Evolutionary conservation across 1,139 yeast genomes (phyloP).

Genomic region (Taphrina betulina): DNA sequence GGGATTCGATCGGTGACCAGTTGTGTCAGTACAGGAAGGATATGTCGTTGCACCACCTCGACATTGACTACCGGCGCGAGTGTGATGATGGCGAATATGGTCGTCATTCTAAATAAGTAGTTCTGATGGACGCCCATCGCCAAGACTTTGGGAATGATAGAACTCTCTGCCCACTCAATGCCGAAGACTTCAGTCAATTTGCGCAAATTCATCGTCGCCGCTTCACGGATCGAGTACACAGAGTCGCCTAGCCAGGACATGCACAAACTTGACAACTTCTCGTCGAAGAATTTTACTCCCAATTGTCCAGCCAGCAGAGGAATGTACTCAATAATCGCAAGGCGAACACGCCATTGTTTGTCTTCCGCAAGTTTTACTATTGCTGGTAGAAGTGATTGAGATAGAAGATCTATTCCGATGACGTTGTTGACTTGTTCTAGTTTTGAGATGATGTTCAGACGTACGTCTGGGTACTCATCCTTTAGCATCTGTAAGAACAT

Average conservation of each 20-base stretch:
- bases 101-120: constrained; percentile 87
- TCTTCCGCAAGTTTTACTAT: constrained; percentile 95
- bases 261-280: constrained; percentile 84
- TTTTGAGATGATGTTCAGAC: constrained; percentile 89
- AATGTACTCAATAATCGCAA: constrained; percentile 94
- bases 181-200: constrained; percentile 86
- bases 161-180: constrained; percentile 85
- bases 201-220: constrained; percentile 82
- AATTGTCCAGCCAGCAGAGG: constrained; percentile 95
- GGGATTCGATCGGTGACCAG: constrained; percentile 81
- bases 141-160: constrained; percentile 72
- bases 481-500: constrained; percentile 88
- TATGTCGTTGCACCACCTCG: constrained; percentile 58
- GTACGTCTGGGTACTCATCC: constrained; percentile 95
- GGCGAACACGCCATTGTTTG: constrained; percentile 94
- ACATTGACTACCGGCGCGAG: constrained; percentile 59
- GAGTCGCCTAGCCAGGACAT: constrained; percentile 98
- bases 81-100: constrained; percentile 80
- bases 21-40: constrained; percentile 75
- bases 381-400: constrained; percentile 89
- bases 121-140: constrained; percentile 54
- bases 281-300: constrained; percentile 89
- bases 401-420: constrained; percentile 82
- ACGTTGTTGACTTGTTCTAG: constrained; percentile 89
- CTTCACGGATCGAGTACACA: constrained; percentile 93